Base-by-base conservation (phyloP, 495 filamentous ascomycete genomes). In the Geopyxis carbonaria region DNA sequence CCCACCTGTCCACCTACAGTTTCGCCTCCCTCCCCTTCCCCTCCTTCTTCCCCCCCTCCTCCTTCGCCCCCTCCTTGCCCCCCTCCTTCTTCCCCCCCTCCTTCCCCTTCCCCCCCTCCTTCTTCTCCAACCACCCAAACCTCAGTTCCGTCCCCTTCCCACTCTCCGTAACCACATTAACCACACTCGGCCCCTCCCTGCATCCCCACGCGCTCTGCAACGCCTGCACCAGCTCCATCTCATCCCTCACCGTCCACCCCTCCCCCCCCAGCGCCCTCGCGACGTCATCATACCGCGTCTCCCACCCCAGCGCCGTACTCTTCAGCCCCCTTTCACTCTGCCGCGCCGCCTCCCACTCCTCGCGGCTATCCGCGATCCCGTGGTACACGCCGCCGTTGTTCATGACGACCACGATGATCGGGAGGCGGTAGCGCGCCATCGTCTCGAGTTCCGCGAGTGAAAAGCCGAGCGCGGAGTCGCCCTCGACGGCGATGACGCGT, bases 341-440 rank as follows among this genome's bases (percentile, higher is more conserved):
- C 38, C 53, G 61, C 21, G 57, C 59, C 23, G 48, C 45, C 1
- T 56, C 43, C 42, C 55, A 60, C 15, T 64, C 56, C 7, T 45
- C 41, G 0, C 59, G 56, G 25, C 61, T 53, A 24, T 60, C 58
- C 5, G 52, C 55, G 32, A 72, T 69, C 0, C 74, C 73, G 31
- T 69, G 66, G 53, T 78, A 78, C 11, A 78, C 64, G 5, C 73
- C 73, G 0, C 69, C 66, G 47, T 78, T 78, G 47, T 77, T 78
- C 29, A 77, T 61, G 0, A 77, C 73, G 40, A 73, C 65, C 28
- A 78, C 65, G 36, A 78, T 50, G 8, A 73, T 59, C 25, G 74
- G 70, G 57, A 78, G 73, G 5, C 61, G 55, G 45, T 70, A 74
- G 13, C 74, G 62, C 7, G 69, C 66, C 63, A 78, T 73, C 0